phyloP scores from a whole-genome alignment of 2,329 filamentous ascomycete genomes.

The Aschersonia sp. region DNA sequence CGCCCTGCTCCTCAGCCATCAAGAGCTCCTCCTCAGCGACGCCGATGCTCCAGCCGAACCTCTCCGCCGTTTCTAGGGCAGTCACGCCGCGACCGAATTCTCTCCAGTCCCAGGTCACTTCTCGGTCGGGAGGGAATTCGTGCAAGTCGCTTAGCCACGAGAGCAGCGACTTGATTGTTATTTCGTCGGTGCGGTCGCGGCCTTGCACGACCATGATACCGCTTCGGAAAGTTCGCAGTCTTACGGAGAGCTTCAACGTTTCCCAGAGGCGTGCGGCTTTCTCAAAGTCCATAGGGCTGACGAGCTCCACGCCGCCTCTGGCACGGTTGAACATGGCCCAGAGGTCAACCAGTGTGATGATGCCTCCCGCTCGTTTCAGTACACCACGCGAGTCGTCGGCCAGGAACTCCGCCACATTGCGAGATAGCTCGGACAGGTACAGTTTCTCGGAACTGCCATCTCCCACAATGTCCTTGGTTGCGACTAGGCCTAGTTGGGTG shows the following conservation, averaged over 20 bases:
- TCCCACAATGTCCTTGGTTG: slow-evolving; percentile 89
- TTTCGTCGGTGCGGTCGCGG: slow-evolving; percentile 77
- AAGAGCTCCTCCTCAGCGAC: slow-evolving; percentile 91
- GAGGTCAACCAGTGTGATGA: slow-evolving; percentile 78
- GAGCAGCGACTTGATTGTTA: slow-evolving; percentile 64
- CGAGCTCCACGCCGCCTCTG: slow-evolving; percentile 83
- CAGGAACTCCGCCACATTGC: slow-evolving; percentile 77
- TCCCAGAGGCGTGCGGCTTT: slow-evolving; percentile 85
- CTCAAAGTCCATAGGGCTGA: slow-evolving; percentile 83
- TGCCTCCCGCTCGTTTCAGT: slow-evolving; percentile 67
- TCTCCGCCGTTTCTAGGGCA: slow-evolving; percentile 74
- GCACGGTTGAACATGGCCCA: slow-evolving; percentile 94
- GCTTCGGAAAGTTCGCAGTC: slow-evolving; percentile 78
- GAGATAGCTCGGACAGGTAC: slow-evolving; percentile 76
- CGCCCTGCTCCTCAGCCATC: slow-evolving; percentile 88
- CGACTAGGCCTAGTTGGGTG: slow-evolving; percentile 74
- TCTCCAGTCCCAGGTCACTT: slow-evolving; percentile 61
- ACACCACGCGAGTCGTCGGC: slow-evolving; percentile 74
- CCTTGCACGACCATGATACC: slow-evolving; percentile 91
- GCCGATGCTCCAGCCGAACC: slow-evolving; percentile 93
- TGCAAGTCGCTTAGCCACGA: slow-evolving; percentile 67
- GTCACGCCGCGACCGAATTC: slow-evolving; percentile 75
- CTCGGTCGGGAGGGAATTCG: slow-evolving; percentile 45
- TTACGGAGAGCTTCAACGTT: slow-evolving; percentile 69
- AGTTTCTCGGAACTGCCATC: slow-evolving; percentile 62